Percentiles rank a stretch among this genome's conserved stretches.
phyloP scores from a whole-genome alignment of 257 asterid genomes.

The Solanum tarapatanum region DNA sequence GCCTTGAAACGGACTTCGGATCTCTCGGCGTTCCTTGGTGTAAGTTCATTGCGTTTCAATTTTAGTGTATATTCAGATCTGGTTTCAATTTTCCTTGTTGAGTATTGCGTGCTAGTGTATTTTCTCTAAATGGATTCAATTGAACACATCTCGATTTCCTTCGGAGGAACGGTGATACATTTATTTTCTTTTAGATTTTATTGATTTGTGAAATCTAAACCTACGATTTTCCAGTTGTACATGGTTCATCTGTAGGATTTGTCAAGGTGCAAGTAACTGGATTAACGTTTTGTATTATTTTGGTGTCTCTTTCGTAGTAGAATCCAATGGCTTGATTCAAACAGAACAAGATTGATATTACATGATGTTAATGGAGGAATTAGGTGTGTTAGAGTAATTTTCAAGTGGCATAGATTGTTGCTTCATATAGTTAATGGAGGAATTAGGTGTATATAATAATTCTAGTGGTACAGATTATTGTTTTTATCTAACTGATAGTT shows the following conservation, averaged over 20 bases:
- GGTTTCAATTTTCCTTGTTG: neutral
- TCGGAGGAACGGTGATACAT: neutral
- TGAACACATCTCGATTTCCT: neutral
- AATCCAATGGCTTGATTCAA: neutral
- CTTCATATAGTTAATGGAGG: neutral
- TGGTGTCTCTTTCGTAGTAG: neutral
- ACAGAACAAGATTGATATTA: neutral
- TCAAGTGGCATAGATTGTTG: neutral
- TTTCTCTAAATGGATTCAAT: neutral
- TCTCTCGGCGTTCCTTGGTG: conserved; percentile 99
- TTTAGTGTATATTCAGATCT: neutral
- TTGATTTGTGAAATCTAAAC: neutral
- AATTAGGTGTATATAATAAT: neutral
- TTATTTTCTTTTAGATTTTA: neutral
- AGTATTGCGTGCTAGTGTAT: neutral
- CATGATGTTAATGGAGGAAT: neutral
- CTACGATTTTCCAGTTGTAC: neutral
- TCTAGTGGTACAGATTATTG: neutral
- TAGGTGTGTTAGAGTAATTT: neutral
- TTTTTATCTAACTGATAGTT: neutral
- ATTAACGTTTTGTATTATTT: neutral
- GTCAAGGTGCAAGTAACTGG: neutral
- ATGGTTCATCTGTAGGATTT: neutral
- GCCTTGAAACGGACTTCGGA: conserved; percentile 77
- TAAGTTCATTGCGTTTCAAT: conserved; percentile 21